Base-by-base conservation (phyloP, 176 grass and related monocot species). In the Puya raimondii region DNA sequence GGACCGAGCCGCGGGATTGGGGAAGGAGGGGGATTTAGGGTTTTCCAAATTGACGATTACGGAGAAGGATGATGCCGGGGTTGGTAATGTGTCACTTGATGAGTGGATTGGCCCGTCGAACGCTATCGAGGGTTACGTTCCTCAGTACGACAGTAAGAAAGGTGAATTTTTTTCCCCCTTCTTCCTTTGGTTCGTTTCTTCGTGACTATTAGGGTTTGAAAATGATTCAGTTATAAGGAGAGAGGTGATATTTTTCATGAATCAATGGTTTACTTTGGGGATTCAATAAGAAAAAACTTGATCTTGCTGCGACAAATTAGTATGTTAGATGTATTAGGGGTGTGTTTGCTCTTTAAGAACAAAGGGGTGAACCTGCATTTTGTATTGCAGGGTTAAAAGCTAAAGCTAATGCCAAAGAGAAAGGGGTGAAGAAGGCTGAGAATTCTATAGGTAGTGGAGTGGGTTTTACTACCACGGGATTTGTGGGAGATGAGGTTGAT, bases 81-180 rank as follows among this genome's bases (percentile, higher is more conserved):
- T 50, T 11, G 86, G 77, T 3, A 84, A 88, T 63, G 74, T 99
- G 0, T 48, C 82, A 8, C 57, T 93, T 64, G 78, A 86, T 49
- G 90, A 93, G 11, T 99, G 87, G 85, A 78, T 94, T 33, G 89
- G 87, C 11, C 89, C 95, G 0, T 75, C 87, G 0, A 75, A 82
- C 67, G 90, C 95, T 5, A 86, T 99, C 0, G 95, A 99, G 71
- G 90, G 90, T 9, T 99, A 91, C 23, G 85, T 93, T 23, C 95
- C 95, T n/a, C 68, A 76, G 65, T 59, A 27, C 10, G 64, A 79
- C 64, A 23, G 10, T 1, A 25, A 74, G 33, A 66, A 52, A 71
- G 81, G 81, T 84, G 2, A 57, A 33, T 25, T 18, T 22, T 49
- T 47, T 20, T 5, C 13, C 14, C 20, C 54, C 1, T n/a, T n/a